Evolutionary conservation across 352 stramenopile species (phyloP), one percentile per base, ranked within the genome.

Genomic region (Pythium dissimile): DNA sequence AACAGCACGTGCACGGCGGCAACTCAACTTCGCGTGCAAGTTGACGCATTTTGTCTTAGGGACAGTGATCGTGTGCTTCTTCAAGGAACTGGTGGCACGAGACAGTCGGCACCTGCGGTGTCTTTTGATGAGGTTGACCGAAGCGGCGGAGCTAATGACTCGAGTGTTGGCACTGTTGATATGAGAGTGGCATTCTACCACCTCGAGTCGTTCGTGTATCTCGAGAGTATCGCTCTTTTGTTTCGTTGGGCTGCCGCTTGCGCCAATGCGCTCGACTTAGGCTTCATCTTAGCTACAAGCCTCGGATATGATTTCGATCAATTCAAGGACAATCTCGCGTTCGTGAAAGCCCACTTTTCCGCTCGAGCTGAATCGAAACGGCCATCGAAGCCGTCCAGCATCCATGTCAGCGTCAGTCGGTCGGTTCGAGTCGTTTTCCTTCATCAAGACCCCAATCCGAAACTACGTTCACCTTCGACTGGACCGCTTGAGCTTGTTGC

Each of bases 261-360:
- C 28, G 57, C 73, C 20, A 72, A 83, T 30, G 66, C 56, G 8
- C 85, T 75, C 48, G 69, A 85, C 27, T 30, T 90, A 12, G 83
- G 78, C 5, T 89, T 81, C 54, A 71, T 92, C 35, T 46, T 88
- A 38, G 86, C 78, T 26, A 86, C 79, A 23, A 75, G 77, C 28
- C 78, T 70, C 20, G 83, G 78, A 11, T 92, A 92, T 52, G 62
- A 77, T 46, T 30, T 75, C 1, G 69, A 78, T 21, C 66, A 75
- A 21, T 90, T 86, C 41, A 69, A 59, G 18, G 62, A 52, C 21
- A 92, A 92, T 61, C 52, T 92, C 16, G 54, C 50, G 26, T 84
- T 72, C 37, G 32, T 90, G 21, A 63, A 72, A 16, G 56, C 73
- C 28, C 50, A 61, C 9, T 66, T 42, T 38, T 66, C 48, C 18